These are phyloP conservation scores for Colletotrichum australisinense DNA, from an alignment of 2,329 filamentous ascomycete genomes.

Conservation along the genomic window DNA sequence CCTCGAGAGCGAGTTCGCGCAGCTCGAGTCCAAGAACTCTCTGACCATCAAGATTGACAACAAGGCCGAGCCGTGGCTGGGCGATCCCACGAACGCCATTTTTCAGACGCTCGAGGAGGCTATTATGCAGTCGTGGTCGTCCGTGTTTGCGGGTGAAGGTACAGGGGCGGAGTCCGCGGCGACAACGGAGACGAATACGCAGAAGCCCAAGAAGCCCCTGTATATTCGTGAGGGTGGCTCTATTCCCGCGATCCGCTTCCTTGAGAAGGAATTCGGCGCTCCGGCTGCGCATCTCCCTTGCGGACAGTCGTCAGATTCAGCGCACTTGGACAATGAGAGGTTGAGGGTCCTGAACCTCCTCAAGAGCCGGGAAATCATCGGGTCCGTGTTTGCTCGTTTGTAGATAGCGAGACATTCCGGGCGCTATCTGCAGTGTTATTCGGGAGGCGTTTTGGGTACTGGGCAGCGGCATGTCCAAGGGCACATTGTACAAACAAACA, in stretches of 20 bases:
- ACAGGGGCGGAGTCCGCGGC: not conserved
- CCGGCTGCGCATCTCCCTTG: slow-evolving; percentile 94
- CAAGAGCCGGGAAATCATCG: slow-evolving; percentile 93
- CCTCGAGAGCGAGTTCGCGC: slow-evolving; percentile 76
- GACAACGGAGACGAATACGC: slow-evolving; percentile 34
- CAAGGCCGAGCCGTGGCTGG: slow-evolving; percentile 95
- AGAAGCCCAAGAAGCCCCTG: slow-evolving; percentile 72
- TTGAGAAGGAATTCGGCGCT: slow-evolving; percentile 93
- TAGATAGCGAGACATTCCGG: slow-evolving; percentile 40
- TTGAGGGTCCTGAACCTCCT: slow-evolving; percentile 87
- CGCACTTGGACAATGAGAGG: slow-evolving; percentile 96
- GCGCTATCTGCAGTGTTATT: not conserved
- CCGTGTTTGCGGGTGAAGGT: slow-evolving; percentile 50
- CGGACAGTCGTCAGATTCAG: slow-evolving; percentile 92
- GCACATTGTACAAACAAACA: not conserved
- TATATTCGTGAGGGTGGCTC: slow-evolving; percentile 97
- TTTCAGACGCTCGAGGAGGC: slow-evolving; percentile 90
- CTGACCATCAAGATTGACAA: slow-evolving; percentile 89
- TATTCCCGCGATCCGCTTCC: slow-evolving; percentile 92
- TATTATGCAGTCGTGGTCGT: slow-evolving; percentile 86
- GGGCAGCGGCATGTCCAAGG: not conserved
- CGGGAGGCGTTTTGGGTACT: not conserved
- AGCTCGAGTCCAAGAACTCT: slow-evolving; percentile 83
- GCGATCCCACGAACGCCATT: slow-evolving; percentile 89
- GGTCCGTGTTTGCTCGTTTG: slow-evolving; percentile 81